These are phyloP conservation scores for Leccinum subfulvum DNA, from an alignment of 1,284 basidiomycete species.

Conservation along the genomic window DNA sequence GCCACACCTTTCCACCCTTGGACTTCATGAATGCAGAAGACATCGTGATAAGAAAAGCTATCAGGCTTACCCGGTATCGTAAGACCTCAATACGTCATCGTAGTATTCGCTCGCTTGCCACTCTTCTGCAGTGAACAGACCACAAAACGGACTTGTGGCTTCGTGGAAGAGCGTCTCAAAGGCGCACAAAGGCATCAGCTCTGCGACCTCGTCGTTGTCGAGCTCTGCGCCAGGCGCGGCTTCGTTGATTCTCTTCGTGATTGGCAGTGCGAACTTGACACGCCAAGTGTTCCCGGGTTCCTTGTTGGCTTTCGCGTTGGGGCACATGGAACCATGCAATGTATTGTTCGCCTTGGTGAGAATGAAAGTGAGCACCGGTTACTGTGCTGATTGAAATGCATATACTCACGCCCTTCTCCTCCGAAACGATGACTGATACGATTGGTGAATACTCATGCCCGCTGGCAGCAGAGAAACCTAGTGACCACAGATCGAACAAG, in stretches of 20 bases:
- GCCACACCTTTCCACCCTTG: no score
- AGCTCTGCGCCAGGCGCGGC: slow-evolving; percentile 63
- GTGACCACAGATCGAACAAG: neutral
- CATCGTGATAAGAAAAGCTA: neutral
- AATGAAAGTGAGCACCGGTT: slow-evolving; percentile 7
- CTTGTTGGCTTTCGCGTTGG: slow-evolving; percentile 51
- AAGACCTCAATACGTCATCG: slow-evolving; percentile 76
- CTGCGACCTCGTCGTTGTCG: slow-evolving; percentile 52
- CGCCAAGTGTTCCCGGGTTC: slow-evolving; percentile 54
- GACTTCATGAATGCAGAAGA: slow-evolving; percentile 1
- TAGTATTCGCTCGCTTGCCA: slow-evolving; percentile 69
- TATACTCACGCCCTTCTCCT: slow-evolving; percentile 50
- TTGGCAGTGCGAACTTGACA: slow-evolving; percentile 51
- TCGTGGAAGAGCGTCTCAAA: slow-evolving; percentile 68
- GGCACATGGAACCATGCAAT: slow-evolving; percentile 69
- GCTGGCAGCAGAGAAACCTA: slow-evolving; percentile 56
- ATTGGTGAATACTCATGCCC: slow-evolving; percentile 39
- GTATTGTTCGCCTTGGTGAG: slow-evolving; percentile 62
- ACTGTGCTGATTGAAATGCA: neutral
- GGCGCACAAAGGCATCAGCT: slow-evolving; percentile 73
- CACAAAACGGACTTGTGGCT: slow-evolving; percentile 67
- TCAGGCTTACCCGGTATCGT: slow-evolving; percentile 57
- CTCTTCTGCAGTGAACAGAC: slow-evolving; percentile 58
- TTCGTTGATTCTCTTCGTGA: slow-evolving; percentile 61
- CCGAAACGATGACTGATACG: slow-evolving; percentile 53